Base-by-base conservation (phyloP, 192 early-diverging fungal genomes). In the Podila minutissima region DNA sequence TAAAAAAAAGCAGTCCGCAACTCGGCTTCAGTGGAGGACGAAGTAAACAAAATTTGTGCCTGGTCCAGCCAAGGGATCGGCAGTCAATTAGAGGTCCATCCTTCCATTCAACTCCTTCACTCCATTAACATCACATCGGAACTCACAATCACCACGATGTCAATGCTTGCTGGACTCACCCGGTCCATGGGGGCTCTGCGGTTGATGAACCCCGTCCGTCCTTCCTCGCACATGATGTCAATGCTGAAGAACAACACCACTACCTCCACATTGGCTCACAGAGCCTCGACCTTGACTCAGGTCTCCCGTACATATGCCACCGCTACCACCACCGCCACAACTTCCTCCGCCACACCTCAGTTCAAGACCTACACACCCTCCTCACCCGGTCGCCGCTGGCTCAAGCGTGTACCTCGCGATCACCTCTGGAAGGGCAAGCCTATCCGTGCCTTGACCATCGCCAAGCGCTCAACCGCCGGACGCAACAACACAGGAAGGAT, bases 311-410 rank as follows among this genome's bases (percentile, higher is more conserved):
- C 81, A 22, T 82, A 82, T 51, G 81, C 72, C 38, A 61, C 72
- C 11, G 19, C 37, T 17, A 37, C 74, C 31, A 48, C 64, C 5
- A 37, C 74, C 31, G 22, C 64, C 5, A 33, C 72, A 11, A 41
- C 62, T 37, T 58, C 84, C 7, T 59, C 66, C 11, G 75, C 86
- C 38, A 76, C 85, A 17, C 74, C 64, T 22, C 91, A 93, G 72
- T 97, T 97, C 91, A 99, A 97, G 87, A 92, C 95, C 15, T 96
- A 95, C 86, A 99, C 94, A 83, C 91, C 94, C 1, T 89, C 95
- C 7, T 91, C 96, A 8, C 94, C 94, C 24, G 96, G 96, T 69
- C 89, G 91, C 26, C 89, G 95, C 61, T 93, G 97, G 89, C 86
- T 95, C 9, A 91, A 93, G 37, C 91, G 96, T 84, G 89, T 92